phyloP scores from a whole-genome alignment of 1,284 basidiomycete genomes.

The Austropuccinia psidii region DNA sequence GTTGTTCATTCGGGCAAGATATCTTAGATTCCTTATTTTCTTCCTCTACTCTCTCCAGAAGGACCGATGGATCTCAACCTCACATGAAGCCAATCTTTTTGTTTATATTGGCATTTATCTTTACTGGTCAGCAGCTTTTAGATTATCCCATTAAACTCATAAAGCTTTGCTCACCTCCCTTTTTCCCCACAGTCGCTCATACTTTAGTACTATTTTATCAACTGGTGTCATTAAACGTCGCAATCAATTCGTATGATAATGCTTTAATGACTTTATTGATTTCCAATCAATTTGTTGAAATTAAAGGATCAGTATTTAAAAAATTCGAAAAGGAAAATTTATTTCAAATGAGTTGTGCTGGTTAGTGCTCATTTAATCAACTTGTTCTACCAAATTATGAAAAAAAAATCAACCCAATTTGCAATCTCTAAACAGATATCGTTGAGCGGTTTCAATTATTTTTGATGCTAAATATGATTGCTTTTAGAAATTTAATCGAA shows the following conservation, averaged over 20 bases:
- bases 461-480: conserved; percentile 84
- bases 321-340: conserved; percentile 99
- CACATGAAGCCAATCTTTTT: conserved; percentile 69
- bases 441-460: conserved; percentile 93
- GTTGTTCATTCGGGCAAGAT: conserved; percentile 95
- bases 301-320: conserved; percentile 98
- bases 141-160: not conserved
- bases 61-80: conserved; percentile 50
- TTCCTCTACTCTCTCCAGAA: conserved; percentile 68
- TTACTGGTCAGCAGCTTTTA: conserved; percentile 60
- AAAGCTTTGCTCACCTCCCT: not conserved
- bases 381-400: too few relatives aligned
- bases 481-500: conserved; percentile 90
- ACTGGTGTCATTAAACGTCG: conserved; percentile 88
- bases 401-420: too few relatives aligned
- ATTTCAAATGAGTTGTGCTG: conserved; percentile 97
- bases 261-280: conserved; percentile 86
- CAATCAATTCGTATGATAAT: conserved; percentile 97
- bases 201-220: conserved; percentile 96
- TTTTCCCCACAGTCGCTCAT: conserved; percentile 62
- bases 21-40: conserved; percentile 95
- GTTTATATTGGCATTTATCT: conserved; percentile 72
- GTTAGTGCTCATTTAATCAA: too few relatives aligned
- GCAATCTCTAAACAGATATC: conserved; percentile 64
- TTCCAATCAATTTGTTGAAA: conserved; percentile 98